Evolutionary conservation across 768 basidiomycete species (phyloP), one percentile per base, ranked within the genome.

Genomic region (Dioszegia crocea): DNA sequence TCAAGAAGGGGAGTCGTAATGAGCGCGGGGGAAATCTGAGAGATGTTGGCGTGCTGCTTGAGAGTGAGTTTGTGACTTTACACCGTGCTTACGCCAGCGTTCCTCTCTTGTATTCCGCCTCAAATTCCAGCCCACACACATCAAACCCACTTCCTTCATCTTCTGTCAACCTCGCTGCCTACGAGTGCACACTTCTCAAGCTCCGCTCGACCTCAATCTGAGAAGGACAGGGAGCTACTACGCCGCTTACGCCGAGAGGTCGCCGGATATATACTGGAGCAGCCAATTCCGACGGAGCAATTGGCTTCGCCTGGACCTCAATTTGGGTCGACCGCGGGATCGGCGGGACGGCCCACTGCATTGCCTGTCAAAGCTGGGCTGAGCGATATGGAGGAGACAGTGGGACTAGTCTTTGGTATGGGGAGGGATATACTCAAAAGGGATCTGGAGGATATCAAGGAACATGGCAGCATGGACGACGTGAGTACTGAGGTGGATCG

Each of bases 1-100:
- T 67, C 48, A 69, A 64, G 49, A 76, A 75, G 61, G 75, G 73
- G 4, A 75, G 71, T 12, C 73, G 73, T 57, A 76, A 74, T 11
- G 56, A 65, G 1, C 63, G 61, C 8, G 73, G 73, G 6, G 39
- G 73, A 31, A 76, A 76, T 56, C 56, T 76, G 38, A 60, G 75
- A 23, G 71, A 72, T 43, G 61, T 76, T 29, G 64, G 70, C 2
- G 63, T 62, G 14, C 45, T 76, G 14, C 61, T 76, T n/a, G 71
- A 75, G 24, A 63, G 70, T 68, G 50, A 61, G 70, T 53, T 4
- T 31, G 9, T 27, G 2, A 23, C 27, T 14, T 51, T 16, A 16
- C 10, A 2, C 21, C 47, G 33, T 45, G 24, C 31, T 39, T 9
- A 51, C 17, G 17, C n/a, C 54, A 70, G 67, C 66, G 5, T 74